Conservation (phyloP, 306 rosid genomes). For the Cucurbita maxima region DNA sequence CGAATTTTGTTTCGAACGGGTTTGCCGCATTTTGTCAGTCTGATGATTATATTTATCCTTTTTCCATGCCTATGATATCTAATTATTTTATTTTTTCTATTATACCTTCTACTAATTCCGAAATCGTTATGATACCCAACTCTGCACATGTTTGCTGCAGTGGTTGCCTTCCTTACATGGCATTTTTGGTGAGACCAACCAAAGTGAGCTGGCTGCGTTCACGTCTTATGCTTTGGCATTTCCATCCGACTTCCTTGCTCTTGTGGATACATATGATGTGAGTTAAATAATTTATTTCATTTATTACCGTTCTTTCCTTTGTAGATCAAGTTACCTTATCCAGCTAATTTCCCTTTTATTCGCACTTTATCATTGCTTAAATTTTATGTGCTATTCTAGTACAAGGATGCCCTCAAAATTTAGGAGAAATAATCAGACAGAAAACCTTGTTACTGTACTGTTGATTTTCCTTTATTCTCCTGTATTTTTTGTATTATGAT, state of each 20-base stretch:
- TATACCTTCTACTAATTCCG: background rate
- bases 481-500: no score
- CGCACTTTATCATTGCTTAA: background rate
- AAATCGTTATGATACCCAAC: background rate
- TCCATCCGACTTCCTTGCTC: constrained; percentile 79
- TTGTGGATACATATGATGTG: constrained; percentile 97
- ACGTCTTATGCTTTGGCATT: constrained; percentile 91
- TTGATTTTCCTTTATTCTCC: no score
- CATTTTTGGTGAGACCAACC: constrained; percentile 84
- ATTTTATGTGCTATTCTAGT: background rate
- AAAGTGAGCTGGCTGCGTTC: constrained; percentile 92
- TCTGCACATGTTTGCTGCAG: constrained; percentile 35
- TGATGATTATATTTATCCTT: background rate
- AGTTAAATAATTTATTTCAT: constrained; percentile 10
- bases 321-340: background rate
- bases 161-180: constrained; percentile 44
- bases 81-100: background rate
- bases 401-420: background rate
- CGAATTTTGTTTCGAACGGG: background rate
- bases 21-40: background rate
- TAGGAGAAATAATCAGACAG: no score
- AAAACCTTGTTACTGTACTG: no score
- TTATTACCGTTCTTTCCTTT: background rate
- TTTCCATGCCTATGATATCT: background rate
- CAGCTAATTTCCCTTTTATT: background rate